Evolutionary conservation across 257 asterid species (phyloP).

Genomic region (Rauvolfia tetraphylla): DNA sequence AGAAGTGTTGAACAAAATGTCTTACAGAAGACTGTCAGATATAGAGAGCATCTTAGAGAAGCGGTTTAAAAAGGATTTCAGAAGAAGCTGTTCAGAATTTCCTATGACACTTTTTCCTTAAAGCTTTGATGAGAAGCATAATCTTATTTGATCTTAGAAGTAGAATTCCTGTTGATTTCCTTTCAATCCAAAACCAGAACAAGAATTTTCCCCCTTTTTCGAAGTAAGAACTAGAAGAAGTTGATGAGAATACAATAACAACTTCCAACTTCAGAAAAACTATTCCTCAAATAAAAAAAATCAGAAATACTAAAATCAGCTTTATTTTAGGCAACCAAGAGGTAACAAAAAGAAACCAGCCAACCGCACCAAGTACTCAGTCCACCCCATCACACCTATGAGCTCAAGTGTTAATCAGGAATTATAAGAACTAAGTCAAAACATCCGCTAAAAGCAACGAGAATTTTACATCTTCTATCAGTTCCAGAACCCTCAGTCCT

Average conservation of each 20-base stretch:
- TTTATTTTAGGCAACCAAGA: background rate
- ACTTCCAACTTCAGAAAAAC: background rate
- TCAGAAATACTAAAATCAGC: background rate
- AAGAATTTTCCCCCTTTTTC: background rate
- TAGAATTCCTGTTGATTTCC: background rate
- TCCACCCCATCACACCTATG: background rate
- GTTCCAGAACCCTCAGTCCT: background rate
- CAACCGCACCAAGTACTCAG: too few relatives aligned
- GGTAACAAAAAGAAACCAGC: background rate
- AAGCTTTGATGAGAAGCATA: too few relatives aligned
- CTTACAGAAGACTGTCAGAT: background rate
- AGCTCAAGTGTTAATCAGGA: background rate
- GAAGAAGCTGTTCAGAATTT: background rate
- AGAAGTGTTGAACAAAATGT: background rate
- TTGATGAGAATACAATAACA: background rate
- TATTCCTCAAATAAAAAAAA: too few relatives aligned
- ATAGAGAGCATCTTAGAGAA: background rate
- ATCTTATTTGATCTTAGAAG: too few relatives aligned
- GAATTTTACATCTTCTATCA: background rate
- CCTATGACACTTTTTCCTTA: too few relatives aligned
- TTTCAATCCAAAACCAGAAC: background rate
- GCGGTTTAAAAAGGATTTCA: background rate
- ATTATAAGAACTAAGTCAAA: background rate
- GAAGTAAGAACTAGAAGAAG: too few relatives aligned
- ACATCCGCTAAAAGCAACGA: background rate